phyloP scores from a whole-genome alignment of 2,329 filamentous ascomycete genomes.

The Aspergillus sojae region DNA sequence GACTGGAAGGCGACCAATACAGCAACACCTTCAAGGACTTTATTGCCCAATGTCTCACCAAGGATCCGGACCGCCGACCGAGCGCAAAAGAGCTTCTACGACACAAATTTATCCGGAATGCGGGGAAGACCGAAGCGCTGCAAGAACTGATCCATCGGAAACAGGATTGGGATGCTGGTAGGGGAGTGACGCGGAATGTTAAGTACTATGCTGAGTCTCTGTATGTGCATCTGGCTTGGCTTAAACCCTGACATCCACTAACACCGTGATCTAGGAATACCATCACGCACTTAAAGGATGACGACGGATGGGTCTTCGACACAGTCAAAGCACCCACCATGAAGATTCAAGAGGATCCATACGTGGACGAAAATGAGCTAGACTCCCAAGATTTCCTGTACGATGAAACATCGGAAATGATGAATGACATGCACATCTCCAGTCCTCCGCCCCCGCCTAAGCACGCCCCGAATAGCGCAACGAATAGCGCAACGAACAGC shows the following conservation, averaged over 20 bases:
- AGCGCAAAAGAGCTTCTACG: constrained; percentile 84
- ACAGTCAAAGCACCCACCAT: constrained; percentile 75
- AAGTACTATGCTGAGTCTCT: constrained; percentile 95
- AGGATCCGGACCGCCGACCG: constrained; percentile 82
- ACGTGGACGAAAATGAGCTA: constrained; percentile 48
- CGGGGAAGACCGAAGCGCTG: constrained; percentile 83
- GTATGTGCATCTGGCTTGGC: constrained; percentile 39
- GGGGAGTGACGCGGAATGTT: constrained; percentile 68
- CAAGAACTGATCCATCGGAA: constrained; percentile 82
- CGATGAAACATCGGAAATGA: constrained; percentile 42
- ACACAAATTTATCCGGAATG: constrained; percentile 83
- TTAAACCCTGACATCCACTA: constrained; percentile 22
- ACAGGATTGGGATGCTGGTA: constrained; percentile 78
- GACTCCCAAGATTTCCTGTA: constrained; percentile 36
- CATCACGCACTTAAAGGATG: constrained; percentile 62
- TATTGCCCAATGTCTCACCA: constrained; percentile 83
- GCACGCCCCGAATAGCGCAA: constrained; percentile 51
- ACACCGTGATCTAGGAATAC: constrained; percentile 54
- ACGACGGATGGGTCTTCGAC: constrained; percentile 94
- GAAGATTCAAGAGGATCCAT: constrained; percentile 60
- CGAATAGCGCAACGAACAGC: constrained; percentile 56
- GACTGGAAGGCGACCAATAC: constrained; percentile 77
- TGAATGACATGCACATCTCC: constrained; percentile 43
- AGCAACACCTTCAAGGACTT: constrained; percentile 95
- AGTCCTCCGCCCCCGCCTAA: constrained; percentile 49